Evolutionary conservation across 371 early-diverging fungal genomes (phyloP), one percentile per base, ranked within the genome.

Genomic region (Mucor irregularis): DNA sequence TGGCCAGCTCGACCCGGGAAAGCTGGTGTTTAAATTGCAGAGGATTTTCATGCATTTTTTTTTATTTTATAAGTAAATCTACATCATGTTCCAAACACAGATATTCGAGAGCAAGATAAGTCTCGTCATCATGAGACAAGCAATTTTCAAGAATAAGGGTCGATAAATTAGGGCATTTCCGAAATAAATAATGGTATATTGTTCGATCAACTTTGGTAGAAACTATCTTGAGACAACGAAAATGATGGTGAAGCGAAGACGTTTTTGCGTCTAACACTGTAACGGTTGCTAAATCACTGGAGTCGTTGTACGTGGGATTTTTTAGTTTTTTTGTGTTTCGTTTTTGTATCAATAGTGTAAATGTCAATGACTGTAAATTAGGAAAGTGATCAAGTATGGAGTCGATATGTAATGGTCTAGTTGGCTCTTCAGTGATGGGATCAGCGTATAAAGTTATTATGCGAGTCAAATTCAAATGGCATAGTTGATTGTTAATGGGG

Each of bases 171-270:
- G 38, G 16, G 21, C 55, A 54, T 13, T 34, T 14, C 8, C 38
- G 34, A 37, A 54, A 54, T 19, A 54, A 14, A 29, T 29, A 46
- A 6, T 35, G 55, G 17, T 35, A 54, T 4, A 54, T 16, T 11
- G 34, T 38, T 11, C 46, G 35, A 21, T 54, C 34, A 4, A 54
- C 37, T 7, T 35, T 35, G 5, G 34, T 14, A 17, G 31, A 21
- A 11, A 4, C 10, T 9, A 48, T 33, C 7, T 21, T 22, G 3
- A 48, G 24, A 8, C 21, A 9, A 21, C 24, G 48, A 22, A 48
- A 9, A 10, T 9, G n/a, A 11, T 28, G 21, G 22, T 48, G 48
- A 34, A 21, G n/a, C n/a, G n/a, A n/a, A n/a, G n/a, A n/a, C n/a
- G n/a, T n/a, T n/a, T n/a, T n/a, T n/a, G n/a, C n/a, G n/a, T n/a